A percentile compares a stretch with the other conserved stretches of the same genome.
These are phyloP conservation scores for Metschnikowia continentalis DNA, from an alignment of 805 yeast genomes.

Conservation along the genomic window DNA sequence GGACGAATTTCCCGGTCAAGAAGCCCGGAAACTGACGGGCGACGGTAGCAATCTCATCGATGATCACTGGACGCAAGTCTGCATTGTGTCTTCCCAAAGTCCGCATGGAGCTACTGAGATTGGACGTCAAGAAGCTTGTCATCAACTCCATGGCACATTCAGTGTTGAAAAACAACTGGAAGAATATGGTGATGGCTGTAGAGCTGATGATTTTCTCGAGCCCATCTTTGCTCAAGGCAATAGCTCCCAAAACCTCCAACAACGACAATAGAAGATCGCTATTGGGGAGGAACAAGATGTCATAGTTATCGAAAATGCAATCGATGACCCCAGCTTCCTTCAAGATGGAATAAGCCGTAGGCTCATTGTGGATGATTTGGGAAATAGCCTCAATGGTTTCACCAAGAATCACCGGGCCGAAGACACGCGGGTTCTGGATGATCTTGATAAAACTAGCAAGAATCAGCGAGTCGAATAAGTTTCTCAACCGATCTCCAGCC, in stretches of 20 bases:
- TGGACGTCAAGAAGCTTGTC: slow-evolving; percentile 44
- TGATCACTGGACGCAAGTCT: slow-evolving; percentile 55
- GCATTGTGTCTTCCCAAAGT: slow-evolving; percentile 84
- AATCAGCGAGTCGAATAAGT: slow-evolving; percentile 81
- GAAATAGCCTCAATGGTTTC: slow-evolving; percentile 61
- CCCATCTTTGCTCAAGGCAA: slow-evolving; percentile 75
- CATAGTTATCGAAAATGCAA: slow-evolving; percentile 55
- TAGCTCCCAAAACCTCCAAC: slow-evolving; percentile 69
- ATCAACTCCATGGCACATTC: slow-evolving; percentile 52
- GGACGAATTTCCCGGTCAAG: slow-evolving; percentile 30
- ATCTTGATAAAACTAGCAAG: slow-evolving; percentile 57
- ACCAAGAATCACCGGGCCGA: slow-evolving; percentile 65
- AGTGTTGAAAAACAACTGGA: slow-evolving; percentile 45
- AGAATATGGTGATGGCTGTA: slow-evolving; percentile 40
- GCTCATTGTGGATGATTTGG: slow-evolving; percentile 80
- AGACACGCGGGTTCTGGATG: slow-evolving; percentile 49
- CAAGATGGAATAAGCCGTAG: slow-evolving; percentile 78
- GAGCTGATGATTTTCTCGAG: slow-evolving; percentile 48
- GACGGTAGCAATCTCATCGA: slow-evolving; percentile 44
- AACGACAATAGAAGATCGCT: slow-evolving; percentile 56
- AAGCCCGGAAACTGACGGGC: slow-evolving; percentile 41
- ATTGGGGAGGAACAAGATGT: slow-evolving; percentile 51
- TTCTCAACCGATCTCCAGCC: slow-evolving; percentile 79
- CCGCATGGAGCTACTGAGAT: slow-evolving; percentile 67
- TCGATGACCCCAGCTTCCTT: slow-evolving; percentile 75